phyloP scores from a whole-genome alignment of 352 stramenopile genomes.

The Globisporangium echinulatum region DNA sequence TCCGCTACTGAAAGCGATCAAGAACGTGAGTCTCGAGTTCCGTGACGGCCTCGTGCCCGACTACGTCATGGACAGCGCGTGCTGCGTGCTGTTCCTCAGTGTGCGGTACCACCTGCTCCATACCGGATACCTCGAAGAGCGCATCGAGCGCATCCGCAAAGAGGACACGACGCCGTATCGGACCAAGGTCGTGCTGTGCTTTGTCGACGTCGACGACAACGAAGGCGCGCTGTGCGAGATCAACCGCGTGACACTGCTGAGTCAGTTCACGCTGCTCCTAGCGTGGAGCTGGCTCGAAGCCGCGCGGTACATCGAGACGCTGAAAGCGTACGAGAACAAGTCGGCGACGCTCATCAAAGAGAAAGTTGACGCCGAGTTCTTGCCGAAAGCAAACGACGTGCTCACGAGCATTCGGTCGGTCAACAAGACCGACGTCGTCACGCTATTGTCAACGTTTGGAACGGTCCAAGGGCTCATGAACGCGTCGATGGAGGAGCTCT shows the following conservation, averaged over 20 bases:
- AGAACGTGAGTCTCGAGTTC: slow-evolving; percentile 92
- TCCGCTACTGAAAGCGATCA: slow-evolving; percentile 87
- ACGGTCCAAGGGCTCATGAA: slow-evolving; percentile 82
- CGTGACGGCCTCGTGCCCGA: slow-evolving; percentile 89
- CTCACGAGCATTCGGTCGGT: slow-evolving; percentile 87
- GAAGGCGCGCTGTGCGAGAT: slow-evolving; percentile 88
- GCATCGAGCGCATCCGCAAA: slow-evolving; percentile 86
- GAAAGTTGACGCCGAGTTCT: slow-evolving; percentile 87
- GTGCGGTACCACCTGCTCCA: slow-evolving; percentile 88
- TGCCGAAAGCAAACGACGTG: slow-evolving; percentile 88
- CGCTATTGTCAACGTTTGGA: slow-evolving; percentile 90
- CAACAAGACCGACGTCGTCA: slow-evolving; percentile 95
- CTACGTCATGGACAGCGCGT: slow-evolving; percentile 90
- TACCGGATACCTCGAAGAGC: slow-evolving; percentile 86
- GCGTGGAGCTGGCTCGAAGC: slow-evolving; percentile 92
- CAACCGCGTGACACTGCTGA: slow-evolving; percentile 89
- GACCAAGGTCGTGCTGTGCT: slow-evolving; percentile 89
- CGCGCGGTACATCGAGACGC: slow-evolving; percentile 95
- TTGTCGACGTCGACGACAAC: slow-evolving; percentile 96
- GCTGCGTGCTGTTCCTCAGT: slow-evolving; percentile 90
- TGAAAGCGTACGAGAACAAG: slow-evolving; percentile 95
- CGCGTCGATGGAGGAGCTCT: slow-evolving; percentile 91
- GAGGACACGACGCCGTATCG: slow-evolving; percentile 71
- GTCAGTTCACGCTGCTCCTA: slow-evolving; percentile 91
- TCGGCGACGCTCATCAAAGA: slow-evolving; percentile 93